Conservation (phyloP, 768 basidiomycete species). For the Coprinellus aureogranulatus region DNA sequence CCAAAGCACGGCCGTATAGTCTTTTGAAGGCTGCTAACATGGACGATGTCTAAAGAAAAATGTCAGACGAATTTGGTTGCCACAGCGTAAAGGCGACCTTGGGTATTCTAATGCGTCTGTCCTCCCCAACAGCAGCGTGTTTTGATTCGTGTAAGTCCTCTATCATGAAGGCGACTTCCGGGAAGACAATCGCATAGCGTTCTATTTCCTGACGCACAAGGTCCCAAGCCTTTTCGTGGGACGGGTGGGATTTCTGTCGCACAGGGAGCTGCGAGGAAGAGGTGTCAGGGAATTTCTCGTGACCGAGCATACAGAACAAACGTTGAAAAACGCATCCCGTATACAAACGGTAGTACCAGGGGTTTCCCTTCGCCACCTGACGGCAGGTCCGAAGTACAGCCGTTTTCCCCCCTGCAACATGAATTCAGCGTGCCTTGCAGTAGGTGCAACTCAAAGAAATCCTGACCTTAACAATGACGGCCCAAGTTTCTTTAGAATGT, state of each 20-base stretch:
- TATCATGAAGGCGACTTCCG: slow-evolving; percentile 65
- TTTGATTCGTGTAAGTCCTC: slow-evolving; percentile 48
- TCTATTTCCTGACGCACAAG: slow-evolving; percentile 71
- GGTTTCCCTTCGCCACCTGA: slow-evolving; percentile 70
- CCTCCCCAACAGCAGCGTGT: slow-evolving; percentile 36
- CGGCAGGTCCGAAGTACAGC: slow-evolving; percentile 70
- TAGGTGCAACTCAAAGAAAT: neutral
- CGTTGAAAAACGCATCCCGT: slow-evolving; percentile 89
- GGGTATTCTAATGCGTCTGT: slow-evolving; percentile 56
- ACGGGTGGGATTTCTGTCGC: slow-evolving; percentile 69
- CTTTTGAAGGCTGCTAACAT: slow-evolving; percentile 67
- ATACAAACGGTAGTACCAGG: slow-evolving; percentile 81
- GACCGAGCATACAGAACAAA: slow-evolving; percentile 30
- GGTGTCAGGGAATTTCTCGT: slow-evolving; percentile 4
- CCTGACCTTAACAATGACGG: slow-evolving; percentile 72
- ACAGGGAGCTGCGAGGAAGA: slow-evolving; percentile 63
- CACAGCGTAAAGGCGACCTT: slow-evolving; percentile 51
- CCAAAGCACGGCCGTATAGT: slow-evolving; percentile 69
- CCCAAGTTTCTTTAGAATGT: slow-evolving; percentile 63
- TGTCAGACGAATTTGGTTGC: slow-evolving; percentile 1
- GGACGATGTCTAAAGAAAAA: slow-evolving; percentile 57
- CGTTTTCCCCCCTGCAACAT: slow-evolving; percentile 54
- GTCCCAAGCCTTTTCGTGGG: slow-evolving; percentile 58
- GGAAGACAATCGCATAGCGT: slow-evolving; percentile 69
- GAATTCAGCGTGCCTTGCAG: neutral